Evolutionary conservation across 495 filamentous ascomycete genomes (phyloP).

Genomic region (Massariosphaeria phaeospora): DNA sequence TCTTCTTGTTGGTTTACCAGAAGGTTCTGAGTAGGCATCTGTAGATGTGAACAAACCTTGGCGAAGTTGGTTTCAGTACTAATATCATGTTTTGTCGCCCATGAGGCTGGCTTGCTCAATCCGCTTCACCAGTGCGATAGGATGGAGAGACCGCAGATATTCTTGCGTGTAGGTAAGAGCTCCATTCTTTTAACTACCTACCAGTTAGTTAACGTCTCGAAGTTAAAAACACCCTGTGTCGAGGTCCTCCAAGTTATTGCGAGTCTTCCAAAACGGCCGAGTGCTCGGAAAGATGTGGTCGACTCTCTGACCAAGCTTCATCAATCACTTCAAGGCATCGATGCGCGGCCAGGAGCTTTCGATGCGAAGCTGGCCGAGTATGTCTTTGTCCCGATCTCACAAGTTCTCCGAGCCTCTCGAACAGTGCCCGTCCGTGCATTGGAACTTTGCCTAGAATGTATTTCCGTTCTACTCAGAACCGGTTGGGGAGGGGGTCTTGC

Average conservation of each 20-base stretch:
- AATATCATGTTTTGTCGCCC: too few relatives aligned
- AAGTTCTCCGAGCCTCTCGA: conserved; percentile 74
- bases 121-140: too few relatives aligned
- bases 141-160: conserved; percentile 21
- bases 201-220: too few relatives aligned
- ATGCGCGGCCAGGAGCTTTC: conserved; percentile 49
- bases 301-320: conserved; percentile 53
- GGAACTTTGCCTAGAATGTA: conserved; percentile 68
- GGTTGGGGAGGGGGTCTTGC: conserved; percentile 70
- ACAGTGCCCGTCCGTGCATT: conserved; percentile 64
- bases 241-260: conserved; percentile 68
- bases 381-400: conserved; percentile 85
- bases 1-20: too few relatives aligned
- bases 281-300: conserved; percentile 51
- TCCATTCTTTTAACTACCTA: too few relatives aligned
- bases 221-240: conserved; percentile 76
- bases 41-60: too few relatives aligned
- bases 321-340: conserved; percentile 49
- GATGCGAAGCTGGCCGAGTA: conserved; percentile 88
- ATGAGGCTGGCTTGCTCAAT: too few relatives aligned
- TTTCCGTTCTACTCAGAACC: conserved; percentile 63
- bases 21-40: too few relatives aligned
- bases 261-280: conserved; percentile 51
- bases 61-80: too few relatives aligned
- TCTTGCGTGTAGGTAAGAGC: conserved; percentile 9